Evolutionary conservation across 345 rosid genomes (phyloP).

Genomic region (Lumnitzera littorea): DNA sequence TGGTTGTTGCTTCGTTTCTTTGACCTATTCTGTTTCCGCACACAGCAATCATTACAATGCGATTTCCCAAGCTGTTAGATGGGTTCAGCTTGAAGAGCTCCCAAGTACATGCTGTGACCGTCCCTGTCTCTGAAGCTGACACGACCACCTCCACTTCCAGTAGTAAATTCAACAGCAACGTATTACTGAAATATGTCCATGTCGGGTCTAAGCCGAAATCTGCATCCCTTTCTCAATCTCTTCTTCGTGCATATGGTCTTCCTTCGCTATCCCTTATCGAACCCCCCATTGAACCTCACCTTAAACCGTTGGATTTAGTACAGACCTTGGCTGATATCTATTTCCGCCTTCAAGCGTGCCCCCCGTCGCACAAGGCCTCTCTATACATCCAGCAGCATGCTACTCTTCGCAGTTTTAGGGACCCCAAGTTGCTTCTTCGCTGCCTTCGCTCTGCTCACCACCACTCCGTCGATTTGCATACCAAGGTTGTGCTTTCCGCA

Average conservation of each 20-base stretch:
- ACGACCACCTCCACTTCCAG: not conserved
- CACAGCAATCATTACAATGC: slow-evolving; percentile 2
- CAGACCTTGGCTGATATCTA: slow-evolving; percentile 59
- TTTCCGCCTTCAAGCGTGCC: slow-evolving; percentile 43
- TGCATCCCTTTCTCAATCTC: slow-evolving; percentile 33
- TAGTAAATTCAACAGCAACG: slow-evolving; percentile 18
- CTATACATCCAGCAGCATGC: slow-evolving; percentile 63
- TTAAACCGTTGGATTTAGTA: slow-evolving; percentile 56
- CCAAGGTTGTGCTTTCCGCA: slow-evolving; percentile 70
- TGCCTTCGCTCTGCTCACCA: slow-evolving; percentile 65
- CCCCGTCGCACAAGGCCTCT: slow-evolving; percentile 28
- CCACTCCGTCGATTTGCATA: slow-evolving; percentile 55
- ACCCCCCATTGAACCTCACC: slow-evolving; percentile 63
- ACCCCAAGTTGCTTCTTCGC: slow-evolving; percentile 69
- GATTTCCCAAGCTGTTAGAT: slow-evolving; percentile 11
- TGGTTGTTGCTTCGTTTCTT: no score
- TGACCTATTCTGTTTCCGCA: no score
- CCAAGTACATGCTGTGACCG: slow-evolving; percentile 11
- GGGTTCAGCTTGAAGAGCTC: slow-evolving; percentile 12
- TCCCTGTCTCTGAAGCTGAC: not conserved
- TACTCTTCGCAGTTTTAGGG: slow-evolving; percentile 51
- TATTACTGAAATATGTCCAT: slow-evolving; percentile 20
- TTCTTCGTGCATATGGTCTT: slow-evolving; percentile 50
- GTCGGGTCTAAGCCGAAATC: slow-evolving; percentile 37
- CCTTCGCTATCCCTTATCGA: slow-evolving; percentile 61